Evolutionary conservation across 305 asterid species (phyloP).

Genomic region (Fraxinus paxiana): DNA sequence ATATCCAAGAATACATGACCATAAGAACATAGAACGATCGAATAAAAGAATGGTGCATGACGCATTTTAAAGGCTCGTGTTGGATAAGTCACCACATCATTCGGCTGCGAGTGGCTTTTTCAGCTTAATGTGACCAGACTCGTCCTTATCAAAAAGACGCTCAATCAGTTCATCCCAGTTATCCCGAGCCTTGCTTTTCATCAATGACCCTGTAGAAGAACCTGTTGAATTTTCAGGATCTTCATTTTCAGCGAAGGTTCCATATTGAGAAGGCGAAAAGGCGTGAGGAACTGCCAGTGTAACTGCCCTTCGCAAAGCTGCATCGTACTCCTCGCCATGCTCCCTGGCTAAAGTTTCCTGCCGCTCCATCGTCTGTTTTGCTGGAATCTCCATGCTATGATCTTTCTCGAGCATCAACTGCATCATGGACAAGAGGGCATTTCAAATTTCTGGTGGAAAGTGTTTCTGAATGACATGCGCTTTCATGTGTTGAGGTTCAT

Average conservation of each 20-base stretch:
- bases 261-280: slow-evolving; percentile 58
- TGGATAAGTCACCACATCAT: slow-evolving; percentile 6
- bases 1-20: neutral
- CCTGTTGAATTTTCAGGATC: slow-evolving; percentile 6
- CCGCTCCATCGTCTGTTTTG: slow-evolving; percentile 75
- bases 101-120: slow-evolving; percentile 21
- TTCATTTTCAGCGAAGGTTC: slow-evolving; percentile 58
- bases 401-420: slow-evolving; percentile 72
- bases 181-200: slow-evolving; percentile 22
- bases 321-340: slow-evolving; percentile 60
- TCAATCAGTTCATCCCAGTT: slow-evolving; percentile 47
- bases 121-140: slow-evolving; percentile 29
- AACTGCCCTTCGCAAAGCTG: slow-evolving; percentile 74
- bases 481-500: neutral
- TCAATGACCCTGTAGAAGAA: slow-evolving; percentile 9
- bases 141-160: slow-evolving; percentile 38
- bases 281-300: slow-evolving; percentile 70
- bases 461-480: neutral
- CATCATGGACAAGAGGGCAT: slow-evolving; percentile 1
- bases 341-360: slow-evolving; percentile 61
- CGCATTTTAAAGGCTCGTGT: neutral
- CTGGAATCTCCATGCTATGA: slow-evolving; percentile 49
- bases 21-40: neutral
- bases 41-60: neutral
- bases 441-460: neutral